Conservation (phyloP, 169 alveolate species). For the Cryptosporidium felis region DNA sequence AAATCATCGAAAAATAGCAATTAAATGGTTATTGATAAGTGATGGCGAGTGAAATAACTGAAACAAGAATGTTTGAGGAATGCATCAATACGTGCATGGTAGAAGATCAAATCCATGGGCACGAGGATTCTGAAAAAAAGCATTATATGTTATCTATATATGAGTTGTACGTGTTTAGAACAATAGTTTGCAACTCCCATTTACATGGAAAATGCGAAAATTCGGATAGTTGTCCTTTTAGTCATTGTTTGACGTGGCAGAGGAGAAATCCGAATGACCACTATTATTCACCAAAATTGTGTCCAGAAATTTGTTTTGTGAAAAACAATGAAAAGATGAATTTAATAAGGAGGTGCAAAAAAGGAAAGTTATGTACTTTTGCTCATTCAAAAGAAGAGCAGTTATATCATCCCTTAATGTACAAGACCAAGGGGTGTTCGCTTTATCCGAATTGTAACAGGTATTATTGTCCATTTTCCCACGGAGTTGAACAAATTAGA, state of each 20-base stretch:
- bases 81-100: not conserved
- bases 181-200: constrained; percentile 84
- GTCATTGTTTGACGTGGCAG: constrained; percentile 90
- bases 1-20: not conserved
- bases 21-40: not conserved
- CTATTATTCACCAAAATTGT: constrained; percentile 75
- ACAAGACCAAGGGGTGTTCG: constrained; percentile 74
- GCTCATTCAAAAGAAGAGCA: constrained; percentile 81
- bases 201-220: constrained; percentile 80
- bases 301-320: constrained; percentile 78
- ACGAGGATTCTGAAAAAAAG: constrained; percentile 36
- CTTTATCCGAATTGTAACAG: constrained; percentile 74
- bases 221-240: constrained; percentile 85
- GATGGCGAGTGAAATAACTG: not conserved
- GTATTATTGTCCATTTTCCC: constrained; percentile 79
- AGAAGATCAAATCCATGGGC: not conserved
- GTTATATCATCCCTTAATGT: constrained; percentile 78
- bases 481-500: constrained; percentile 70
- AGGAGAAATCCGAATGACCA: constrained; percentile 82
- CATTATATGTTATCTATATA: constrained; percentile 60
- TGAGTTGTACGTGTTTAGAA: constrained; percentile 83
- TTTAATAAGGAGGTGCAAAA: constrained; percentile 76
- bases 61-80: not conserved
- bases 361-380: constrained; percentile 75
- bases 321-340: constrained; percentile 76